phyloP scores from a whole-genome alignment of 83 land plant genomes.

The Thuja plicata region DNA sequence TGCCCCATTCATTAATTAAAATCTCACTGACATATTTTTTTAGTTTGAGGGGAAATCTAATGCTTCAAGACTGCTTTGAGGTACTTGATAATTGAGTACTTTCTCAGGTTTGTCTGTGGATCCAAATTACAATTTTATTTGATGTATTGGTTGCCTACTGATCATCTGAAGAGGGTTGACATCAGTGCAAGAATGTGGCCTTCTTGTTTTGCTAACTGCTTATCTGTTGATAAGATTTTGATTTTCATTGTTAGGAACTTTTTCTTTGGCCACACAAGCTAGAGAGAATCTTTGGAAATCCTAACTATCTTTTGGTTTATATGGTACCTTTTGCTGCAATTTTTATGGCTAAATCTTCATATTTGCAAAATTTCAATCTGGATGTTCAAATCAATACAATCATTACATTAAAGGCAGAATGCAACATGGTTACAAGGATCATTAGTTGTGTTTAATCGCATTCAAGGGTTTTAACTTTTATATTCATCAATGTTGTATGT shows the following conservation, averaged over 20 bases:
- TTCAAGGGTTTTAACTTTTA: background rate
- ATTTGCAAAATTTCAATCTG: background rate
- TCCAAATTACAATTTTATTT: too few relatives aligned
- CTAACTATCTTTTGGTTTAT: background rate
- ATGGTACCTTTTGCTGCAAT: background rate
- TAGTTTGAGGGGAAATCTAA: too few relatives aligned
- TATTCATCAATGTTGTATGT: background rate
- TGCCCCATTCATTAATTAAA: too few relatives aligned
- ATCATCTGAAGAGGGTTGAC: background rate
- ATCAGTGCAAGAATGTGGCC: background rate
- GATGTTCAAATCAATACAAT: background rate
- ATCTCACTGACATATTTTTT: background rate
- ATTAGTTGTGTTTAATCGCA: background rate
- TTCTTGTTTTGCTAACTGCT: background rate
- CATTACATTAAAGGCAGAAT: background rate
- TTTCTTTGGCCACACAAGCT: background rate
- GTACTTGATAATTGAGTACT: background rate
- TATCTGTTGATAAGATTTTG: too few relatives aligned
- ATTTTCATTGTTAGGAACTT: background rate
- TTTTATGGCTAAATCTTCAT: background rate
- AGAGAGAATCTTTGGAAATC: background rate
- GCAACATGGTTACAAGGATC: background rate
- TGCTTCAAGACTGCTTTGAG: background rate
- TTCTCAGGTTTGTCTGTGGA: background rate
- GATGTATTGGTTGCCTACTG: background rate